Percentiles rank a stretch among this genome's conserved stretches.
Conservation (phyloP, 139 green algal species). For the Haematococcus lacustris region DNA sequence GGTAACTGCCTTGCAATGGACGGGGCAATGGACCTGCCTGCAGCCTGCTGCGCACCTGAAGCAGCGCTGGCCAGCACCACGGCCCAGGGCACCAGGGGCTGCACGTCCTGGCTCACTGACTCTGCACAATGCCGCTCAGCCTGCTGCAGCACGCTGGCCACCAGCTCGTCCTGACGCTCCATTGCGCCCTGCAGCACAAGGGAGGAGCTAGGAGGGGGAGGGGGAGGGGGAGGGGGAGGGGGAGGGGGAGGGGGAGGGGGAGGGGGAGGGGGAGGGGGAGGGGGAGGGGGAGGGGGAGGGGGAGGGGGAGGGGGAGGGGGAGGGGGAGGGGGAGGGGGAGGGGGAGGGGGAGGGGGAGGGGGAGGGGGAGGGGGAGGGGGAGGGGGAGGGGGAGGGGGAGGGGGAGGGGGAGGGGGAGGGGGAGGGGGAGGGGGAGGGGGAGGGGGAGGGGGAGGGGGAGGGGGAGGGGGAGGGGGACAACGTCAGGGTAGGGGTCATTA, state of each 20-base stretch:
- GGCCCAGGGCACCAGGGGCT: constrained; percentile 15
- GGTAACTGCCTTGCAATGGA: background rate
- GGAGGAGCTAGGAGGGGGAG: too few species aligned
- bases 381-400: too few species aligned
- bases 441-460: too few species aligned
- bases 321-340: too few species aligned
- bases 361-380: too few species aligned
- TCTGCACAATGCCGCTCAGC: constrained; percentile 16
- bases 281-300: background rate
- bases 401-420: too few species aligned
- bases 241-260: too few species aligned
- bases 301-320: background rate
- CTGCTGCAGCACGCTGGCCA: constrained; percentile 16
- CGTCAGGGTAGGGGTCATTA: background rate
- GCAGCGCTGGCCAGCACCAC: constrained; percentile 30
- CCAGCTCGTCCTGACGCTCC: constrained; percentile 5
- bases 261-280: background rate
- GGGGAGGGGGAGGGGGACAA: background rate
- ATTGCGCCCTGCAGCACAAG: too few species aligned
- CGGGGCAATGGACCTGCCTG: too few species aligned
- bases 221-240: too few species aligned
- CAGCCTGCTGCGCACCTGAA: constrained; percentile 13
- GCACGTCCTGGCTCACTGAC: constrained; percentile 4
- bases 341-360: too few species aligned
- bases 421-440: too few species aligned